Conservation (phyloP, 345 rosid species). For the Eucalyptus rudis region DNA sequence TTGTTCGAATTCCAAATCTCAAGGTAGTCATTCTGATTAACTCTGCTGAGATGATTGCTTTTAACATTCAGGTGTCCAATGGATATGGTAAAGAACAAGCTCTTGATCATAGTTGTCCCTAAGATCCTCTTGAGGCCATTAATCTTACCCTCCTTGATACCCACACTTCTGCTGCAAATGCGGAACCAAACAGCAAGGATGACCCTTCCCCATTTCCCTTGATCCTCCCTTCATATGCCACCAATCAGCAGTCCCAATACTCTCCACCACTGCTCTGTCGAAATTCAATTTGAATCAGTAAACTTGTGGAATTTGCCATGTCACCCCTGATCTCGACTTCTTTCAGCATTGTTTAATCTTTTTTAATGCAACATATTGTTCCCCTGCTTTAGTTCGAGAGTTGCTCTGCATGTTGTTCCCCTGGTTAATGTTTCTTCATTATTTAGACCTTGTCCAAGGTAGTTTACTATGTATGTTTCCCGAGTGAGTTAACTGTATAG, state of each 20-base stretch:
- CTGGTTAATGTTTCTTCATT: neutral
- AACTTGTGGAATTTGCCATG: neutral
- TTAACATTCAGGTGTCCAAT: neutral
- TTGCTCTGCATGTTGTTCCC: neutral
- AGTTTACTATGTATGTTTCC: neutral
- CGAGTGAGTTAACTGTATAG: neutral
- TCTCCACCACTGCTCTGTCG: neutral
- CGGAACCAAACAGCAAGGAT: neutral
- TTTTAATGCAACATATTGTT: neutral
- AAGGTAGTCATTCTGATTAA: conserved; percentile 37
- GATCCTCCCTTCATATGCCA: neutral
- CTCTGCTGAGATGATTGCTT: neutral
- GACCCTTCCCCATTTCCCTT: neutral
- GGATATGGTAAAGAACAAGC: neutral
- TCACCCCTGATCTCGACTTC: neutral
- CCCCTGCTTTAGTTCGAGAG: neutral
- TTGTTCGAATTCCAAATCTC: conserved; percentile 92
- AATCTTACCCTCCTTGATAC: neutral
- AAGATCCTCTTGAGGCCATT: neutral
- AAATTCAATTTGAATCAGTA: neutral
- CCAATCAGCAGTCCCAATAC: neutral
- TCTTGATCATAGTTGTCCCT: neutral
- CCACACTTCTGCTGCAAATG: neutral
- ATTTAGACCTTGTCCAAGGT: neutral
- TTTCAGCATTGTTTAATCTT: neutral